phyloP scores from a whole-genome alignment of 1,139 yeast genomes.

The Hansenula sp. region DNA sequence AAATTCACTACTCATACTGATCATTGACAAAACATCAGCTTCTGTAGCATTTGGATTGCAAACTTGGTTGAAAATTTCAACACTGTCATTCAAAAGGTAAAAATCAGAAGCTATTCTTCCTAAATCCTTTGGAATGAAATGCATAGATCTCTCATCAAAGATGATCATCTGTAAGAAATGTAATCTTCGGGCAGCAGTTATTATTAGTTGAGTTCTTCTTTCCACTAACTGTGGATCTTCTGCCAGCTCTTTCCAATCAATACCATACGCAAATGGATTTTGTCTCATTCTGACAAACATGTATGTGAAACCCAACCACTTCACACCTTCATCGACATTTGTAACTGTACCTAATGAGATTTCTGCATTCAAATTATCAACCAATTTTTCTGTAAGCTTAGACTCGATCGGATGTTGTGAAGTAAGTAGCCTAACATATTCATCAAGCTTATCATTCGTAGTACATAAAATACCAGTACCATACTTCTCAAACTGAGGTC shows the following conservation, averaged over 20 bases:
- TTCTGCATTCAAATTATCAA: conserved; percentile 94
- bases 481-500: conserved; percentile 90
- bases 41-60: conserved; percentile 84
- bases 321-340: conserved; percentile 88
- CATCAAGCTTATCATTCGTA: conserved; percentile 75
- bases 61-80: conserved; percentile 85
- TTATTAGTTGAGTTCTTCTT: conserved; percentile 69
- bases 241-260: conserved; percentile 78
- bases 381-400: conserved; percentile 66
- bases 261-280: conserved; percentile 92
- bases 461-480: conserved; percentile 95
- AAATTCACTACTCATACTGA: conserved; percentile 92
- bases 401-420: conserved; percentile 98
- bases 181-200: conserved; percentile 74
- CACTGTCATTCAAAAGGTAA: conserved; percentile 76
- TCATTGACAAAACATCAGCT: conserved; percentile 85
- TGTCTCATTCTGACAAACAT: conserved; percentile 91
- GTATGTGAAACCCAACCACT: conserved; percentile 96
- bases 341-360: conserved; percentile 94
- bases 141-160: conserved; percentile 79
- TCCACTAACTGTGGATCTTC: conserved; percentile 80
- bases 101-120: conserved; percentile 96
- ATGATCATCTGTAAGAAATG: conserved; percentile 90
- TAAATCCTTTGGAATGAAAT: conserved; percentile 79
- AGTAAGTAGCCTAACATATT: conserved; percentile 78